These are phyloP conservation scores for Gremmenia infestans DNA, from an alignment of 2,329 filamentous ascomycete genomes.

Conservation along the genomic window DNA sequence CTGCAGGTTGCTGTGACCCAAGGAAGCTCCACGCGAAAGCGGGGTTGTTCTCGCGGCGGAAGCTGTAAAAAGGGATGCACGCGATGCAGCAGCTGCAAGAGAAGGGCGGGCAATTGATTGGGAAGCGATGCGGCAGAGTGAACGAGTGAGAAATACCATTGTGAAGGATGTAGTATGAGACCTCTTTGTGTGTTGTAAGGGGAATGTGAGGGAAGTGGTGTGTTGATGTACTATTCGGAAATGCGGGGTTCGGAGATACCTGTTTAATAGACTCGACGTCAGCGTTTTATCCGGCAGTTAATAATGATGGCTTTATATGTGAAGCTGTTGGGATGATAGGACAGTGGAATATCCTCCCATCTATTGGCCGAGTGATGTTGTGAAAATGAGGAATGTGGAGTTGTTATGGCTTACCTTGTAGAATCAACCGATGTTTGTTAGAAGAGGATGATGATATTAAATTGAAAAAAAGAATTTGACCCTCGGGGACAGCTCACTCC, in stretches of 20 bases:
- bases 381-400: no score
- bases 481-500: no score
- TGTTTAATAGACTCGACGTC: background rate
- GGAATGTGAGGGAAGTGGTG: no score
- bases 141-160: constrained; percentile 42
- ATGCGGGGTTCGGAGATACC: constrained; percentile 2
- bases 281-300: no score
- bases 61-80: constrained; percentile 14
- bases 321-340: no score
- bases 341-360: no score
- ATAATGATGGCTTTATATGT: no score
- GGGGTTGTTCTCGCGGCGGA: constrained; percentile 15
- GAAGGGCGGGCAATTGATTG: constrained; percentile 7
- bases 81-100: constrained; percentile 13
- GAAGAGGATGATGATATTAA: no score
- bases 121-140: constrained; percentile 25
- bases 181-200: background rate
- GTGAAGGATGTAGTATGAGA: constrained; percentile 30
- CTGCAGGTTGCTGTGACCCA: constrained; percentile 1
- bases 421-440: no score
- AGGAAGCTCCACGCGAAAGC: constrained; percentile 11
- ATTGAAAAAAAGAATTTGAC: no score
- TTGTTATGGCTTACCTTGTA: no score
- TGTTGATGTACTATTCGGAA: background rate
- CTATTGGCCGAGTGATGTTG: no score